Percentiles rank a stretch among this genome's conserved stretches.
These are phyloP conservation scores for Pythium folliculosum DNA, from an alignment of 352 stramenopile species.

Conservation along the genomic window DNA sequence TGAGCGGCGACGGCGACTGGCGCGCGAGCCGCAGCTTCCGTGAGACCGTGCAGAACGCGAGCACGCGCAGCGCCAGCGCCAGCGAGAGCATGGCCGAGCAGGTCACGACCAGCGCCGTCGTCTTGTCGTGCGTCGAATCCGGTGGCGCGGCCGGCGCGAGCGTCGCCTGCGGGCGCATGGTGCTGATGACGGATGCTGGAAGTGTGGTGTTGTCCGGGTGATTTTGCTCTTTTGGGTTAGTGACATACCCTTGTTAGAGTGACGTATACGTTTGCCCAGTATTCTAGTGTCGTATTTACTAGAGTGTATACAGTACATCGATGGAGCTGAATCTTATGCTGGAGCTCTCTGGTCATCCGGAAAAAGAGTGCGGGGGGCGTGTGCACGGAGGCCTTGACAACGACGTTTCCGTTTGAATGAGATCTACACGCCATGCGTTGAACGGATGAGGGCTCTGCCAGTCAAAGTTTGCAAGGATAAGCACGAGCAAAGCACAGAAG, in stretches of 20 bases:
- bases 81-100: conserved; percentile 66
- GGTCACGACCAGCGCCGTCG: conserved; percentile 47
- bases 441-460: too few species aligned
- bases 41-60: conserved; percentile 34
- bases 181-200: too few species aligned
- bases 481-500: too few species aligned
- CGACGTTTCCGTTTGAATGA: too few species aligned
- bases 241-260: conserved; percentile 6
- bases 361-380: too few species aligned
- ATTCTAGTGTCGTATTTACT: neutral
- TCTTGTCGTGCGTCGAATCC: conserved; percentile 41
- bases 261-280: conserved; percentile 2
- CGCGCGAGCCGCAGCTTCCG: conserved; percentile 29
- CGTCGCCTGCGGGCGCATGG: conserved; percentile 9
- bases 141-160: neutral
- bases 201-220: neutral
- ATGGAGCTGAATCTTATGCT: conserved; percentile 2
- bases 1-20: neutral
- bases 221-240: neutral
- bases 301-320: neutral
- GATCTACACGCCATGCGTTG: too few species aligned
- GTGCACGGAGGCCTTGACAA: too few species aligned
- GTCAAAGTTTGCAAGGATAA: too few species aligned
- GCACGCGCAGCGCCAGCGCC: conserved; percentile 45
- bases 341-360: neutral